Conservation (phyloP, 192 early-diverging fungal genomes). For the Geosiphon pyriformis region DNA sequence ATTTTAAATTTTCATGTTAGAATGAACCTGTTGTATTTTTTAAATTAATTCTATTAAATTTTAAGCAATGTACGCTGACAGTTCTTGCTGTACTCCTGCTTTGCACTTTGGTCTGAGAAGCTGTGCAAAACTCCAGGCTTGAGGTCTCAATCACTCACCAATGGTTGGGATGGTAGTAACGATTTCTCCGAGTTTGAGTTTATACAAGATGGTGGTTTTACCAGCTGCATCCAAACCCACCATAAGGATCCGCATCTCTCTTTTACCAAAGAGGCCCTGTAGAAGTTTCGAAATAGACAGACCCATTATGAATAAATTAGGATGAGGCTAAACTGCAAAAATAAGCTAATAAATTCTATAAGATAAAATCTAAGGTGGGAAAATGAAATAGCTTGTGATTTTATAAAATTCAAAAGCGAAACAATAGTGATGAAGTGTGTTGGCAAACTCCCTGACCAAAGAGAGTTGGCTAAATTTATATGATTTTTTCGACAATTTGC, state of each 20-base stretch:
- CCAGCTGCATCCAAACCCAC: conserved; percentile 91
- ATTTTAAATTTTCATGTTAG: not conserved
- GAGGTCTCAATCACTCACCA: conserved; percentile 49
- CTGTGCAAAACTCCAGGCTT: not conserved
- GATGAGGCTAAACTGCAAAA: not conserved
- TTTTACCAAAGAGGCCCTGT: conserved; percentile 73
- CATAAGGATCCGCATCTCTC: conserved; percentile 98
- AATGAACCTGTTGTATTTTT: too few relatives aligned
- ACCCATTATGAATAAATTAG: conserved; percentile 81
- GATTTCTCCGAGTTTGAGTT: conserved; percentile 97
- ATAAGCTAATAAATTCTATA: not conserved
- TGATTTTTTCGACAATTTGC: not conserved
- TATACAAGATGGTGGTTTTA: conserved; percentile 99
- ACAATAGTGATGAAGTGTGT: not conserved
- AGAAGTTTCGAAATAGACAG: conserved; percentile 77
- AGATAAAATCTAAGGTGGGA: not conserved
- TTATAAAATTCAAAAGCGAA: not conserved
- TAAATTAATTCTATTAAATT: too few relatives aligned
- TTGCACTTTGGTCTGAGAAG: too few relatives aligned
- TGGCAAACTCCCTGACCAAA: not conserved
- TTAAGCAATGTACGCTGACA: too few relatives aligned
- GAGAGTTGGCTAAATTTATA: not conserved
- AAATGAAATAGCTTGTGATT: not conserved
- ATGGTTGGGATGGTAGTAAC: conserved; percentile 99
- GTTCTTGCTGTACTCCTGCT: too few relatives aligned